phyloP scores from a whole-genome alignment of 129 eudicot species.

The Daucus carota region DNA sequence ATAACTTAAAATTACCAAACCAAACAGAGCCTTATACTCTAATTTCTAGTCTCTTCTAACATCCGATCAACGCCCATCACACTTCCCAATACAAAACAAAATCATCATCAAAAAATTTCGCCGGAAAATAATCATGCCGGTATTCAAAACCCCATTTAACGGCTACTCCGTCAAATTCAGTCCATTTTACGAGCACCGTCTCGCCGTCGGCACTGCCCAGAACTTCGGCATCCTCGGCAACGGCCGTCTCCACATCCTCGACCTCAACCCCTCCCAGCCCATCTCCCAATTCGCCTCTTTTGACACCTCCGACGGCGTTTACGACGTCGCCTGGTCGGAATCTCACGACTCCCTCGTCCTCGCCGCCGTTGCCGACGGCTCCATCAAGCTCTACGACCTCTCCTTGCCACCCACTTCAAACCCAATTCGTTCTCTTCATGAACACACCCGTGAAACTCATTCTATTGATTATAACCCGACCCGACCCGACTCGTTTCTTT shows the following conservation, averaged over 20 bases:
- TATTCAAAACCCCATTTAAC: slow-evolving; percentile 82
- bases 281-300: slow-evolving; percentile 65
- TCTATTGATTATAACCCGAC: slow-evolving; percentile 77
- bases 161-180: slow-evolving; percentile 97
- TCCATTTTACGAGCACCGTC: slow-evolving; percentile 48
- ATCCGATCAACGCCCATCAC: not conserved
- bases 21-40: slow-evolving; percentile 4
- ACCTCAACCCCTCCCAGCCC: slow-evolving; percentile 58
- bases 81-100: not conserved
- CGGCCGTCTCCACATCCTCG: slow-evolving; percentile 71
- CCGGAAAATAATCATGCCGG: slow-evolving; percentile 28
- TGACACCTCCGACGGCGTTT: slow-evolving; percentile 95
- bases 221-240: slow-evolving; percentile 60
- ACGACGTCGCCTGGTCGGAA: slow-evolving; percentile 92
- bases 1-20: not conserved
- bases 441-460: slow-evolving; percentile 85
- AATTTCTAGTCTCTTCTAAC: not conserved
- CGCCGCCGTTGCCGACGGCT: slow-evolving; percentile 95
- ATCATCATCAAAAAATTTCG: not conserved
- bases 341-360: slow-evolving; percentile 77
- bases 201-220: slow-evolving; percentile 52
- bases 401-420: slow-evolving; percentile 72
- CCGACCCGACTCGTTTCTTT: slow-evolving; percentile 68
- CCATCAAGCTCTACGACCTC: slow-evolving; percentile 80
- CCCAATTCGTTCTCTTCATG: slow-evolving; percentile 73